Percentiles rank a stretch among this genome's conserved stretches.
These are phyloP conservation scores for Herpetospermum pedunculosum DNA, from an alignment of 306 rosid species.

Conservation along the genomic window DNA sequence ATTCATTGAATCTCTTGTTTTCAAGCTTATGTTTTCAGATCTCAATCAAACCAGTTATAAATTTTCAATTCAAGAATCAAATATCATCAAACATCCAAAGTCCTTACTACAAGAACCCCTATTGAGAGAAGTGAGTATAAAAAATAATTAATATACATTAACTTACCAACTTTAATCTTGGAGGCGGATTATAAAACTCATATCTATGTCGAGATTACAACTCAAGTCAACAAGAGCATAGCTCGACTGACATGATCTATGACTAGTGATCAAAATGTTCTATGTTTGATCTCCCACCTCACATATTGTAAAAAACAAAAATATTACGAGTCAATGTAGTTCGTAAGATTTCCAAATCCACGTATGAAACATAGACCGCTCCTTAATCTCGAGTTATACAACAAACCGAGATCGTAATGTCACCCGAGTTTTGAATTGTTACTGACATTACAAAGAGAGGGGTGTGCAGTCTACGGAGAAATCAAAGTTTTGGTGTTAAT, in stretches of 20 bases:
- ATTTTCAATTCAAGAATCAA: no score
- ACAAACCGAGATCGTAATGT: neutral
- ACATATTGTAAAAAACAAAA: no score
- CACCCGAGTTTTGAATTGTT: neutral
- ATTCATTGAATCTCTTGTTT: no score
- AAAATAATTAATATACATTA: no score
- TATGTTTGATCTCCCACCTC: no score
- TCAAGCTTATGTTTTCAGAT: no score
- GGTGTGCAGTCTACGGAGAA: conserved; percentile 2
- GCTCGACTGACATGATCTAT: no score
- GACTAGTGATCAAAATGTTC: no score
- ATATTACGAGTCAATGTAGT: neutral
- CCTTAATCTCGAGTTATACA: neutral
- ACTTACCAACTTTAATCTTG: neutral
- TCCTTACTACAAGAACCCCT: neutral
- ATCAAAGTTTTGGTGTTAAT: neutral
- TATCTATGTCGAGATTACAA: no score
- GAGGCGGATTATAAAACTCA: neutral
- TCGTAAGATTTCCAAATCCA: neutral
- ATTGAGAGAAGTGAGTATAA: neutral
- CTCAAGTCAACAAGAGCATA: no score
- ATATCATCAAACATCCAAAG: neutral
- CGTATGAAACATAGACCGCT: neutral
- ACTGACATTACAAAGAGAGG: no score
- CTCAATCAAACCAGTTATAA: no score